Percentiles rank a stretch among this genome's conserved stretches.
These are phyloP conservation scores for Solanum pimpinellifolium DNA, from an alignment of 257 asterid species.

Conservation along the genomic window DNA sequence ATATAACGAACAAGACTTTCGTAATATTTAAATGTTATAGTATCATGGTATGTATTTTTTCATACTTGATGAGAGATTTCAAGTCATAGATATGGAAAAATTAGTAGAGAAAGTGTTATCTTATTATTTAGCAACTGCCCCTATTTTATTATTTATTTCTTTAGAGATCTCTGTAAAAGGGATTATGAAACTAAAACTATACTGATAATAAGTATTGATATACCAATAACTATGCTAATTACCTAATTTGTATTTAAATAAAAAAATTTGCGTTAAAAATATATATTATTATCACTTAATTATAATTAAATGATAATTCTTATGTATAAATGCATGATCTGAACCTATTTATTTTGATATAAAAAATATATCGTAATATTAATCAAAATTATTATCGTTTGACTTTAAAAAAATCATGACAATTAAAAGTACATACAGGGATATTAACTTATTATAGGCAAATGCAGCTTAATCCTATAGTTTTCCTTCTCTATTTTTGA, in stretches of 20 bases:
- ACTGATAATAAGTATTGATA: neutral
- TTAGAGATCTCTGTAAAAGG: neutral
- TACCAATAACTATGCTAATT: neutral
- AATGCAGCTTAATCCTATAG: too few species aligned
- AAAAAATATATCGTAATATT: too few species aligned
- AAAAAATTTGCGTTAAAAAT: too few species aligned
- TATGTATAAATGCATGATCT: neutral
- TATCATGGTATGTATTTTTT: neutral
- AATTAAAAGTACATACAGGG: accelerated
- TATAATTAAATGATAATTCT: too few species aligned
- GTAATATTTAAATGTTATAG: neutral
- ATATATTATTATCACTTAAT: too few species aligned
- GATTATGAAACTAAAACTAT: neutral
- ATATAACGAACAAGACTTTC: neutral
- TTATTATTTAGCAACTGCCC: neutral
- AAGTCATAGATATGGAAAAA: neutral
- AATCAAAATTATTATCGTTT: too few species aligned
- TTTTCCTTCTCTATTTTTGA: too few species aligned
- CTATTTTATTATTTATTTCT: too few species aligned
- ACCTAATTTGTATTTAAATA: neutral
- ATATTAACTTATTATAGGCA: too few species aligned
- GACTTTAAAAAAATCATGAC: too few species aligned
- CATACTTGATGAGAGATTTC: neutral
- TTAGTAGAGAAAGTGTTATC: too few species aligned
- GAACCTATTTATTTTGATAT: neutral